Evolutionary conservation across 306 rosid genomes (phyloP).

Genomic region (Cucurbita pepo): DNA sequence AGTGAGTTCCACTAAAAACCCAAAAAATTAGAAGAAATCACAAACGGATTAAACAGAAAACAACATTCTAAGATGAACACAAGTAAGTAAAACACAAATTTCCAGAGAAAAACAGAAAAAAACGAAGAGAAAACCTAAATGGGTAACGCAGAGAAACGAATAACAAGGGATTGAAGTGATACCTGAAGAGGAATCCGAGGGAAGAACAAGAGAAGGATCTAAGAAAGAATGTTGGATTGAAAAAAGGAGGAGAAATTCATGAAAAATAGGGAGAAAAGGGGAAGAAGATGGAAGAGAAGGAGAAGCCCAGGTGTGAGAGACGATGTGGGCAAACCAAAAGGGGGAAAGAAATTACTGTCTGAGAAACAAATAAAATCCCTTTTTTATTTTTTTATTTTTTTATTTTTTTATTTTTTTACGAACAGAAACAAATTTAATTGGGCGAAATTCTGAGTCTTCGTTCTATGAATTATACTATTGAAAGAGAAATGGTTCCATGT

Average conservation of each 20-base stretch:
- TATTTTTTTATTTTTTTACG: neutral
- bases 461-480: neutral
- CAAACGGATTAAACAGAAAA: neutral
- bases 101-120: neutral
- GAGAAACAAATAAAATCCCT: neutral
- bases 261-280: neutral
- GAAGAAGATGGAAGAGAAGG: neutral
- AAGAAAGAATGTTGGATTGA: neutral
- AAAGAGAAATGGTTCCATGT: constrained; percentile 5
- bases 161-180: neutral
- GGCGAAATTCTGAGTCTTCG: constrained; percentile 5
- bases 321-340: neutral
- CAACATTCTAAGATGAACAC: neutral
- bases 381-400: too few relatives aligned
- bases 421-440: neutral
- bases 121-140: neutral
- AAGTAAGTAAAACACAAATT: neutral
- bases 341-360: neutral
- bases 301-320: constrained; percentile 7
- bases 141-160: neutral
- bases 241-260: neutral
- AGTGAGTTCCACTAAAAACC: constrained; percentile 8
- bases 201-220: neutral
- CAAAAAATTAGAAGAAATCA: neutral
- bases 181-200: neutral